These are phyloP conservation scores for Kluyveromyces sp. DNA, from an alignment of 1,139 yeast species.

Conservation along the genomic window DNA sequence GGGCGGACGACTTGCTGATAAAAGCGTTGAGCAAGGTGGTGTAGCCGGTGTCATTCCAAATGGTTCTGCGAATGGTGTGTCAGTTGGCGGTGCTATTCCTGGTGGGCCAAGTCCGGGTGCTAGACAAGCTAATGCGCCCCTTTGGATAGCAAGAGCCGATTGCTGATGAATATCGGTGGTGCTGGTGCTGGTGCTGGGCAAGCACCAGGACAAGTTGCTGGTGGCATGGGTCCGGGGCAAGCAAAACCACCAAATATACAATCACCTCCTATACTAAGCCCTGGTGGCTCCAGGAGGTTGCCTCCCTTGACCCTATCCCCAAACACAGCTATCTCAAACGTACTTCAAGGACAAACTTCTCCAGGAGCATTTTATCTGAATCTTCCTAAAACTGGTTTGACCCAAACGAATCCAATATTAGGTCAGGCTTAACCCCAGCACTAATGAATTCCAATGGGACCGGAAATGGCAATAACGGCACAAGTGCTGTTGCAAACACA, in stretches of 20 bases:
- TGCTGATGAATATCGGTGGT: background rate
- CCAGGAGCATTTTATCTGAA: slow-evolving; percentile 22
- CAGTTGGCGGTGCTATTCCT: slow-evolving; percentile 10
- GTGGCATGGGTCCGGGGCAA: slow-evolving; percentile 10
- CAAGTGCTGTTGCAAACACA: too few relatives aligned
- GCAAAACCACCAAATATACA: slow-evolving; percentile 16
- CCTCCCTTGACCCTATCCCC: slow-evolving; percentile 44
- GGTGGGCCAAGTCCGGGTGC: slow-evolving; percentile 1
- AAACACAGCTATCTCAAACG: slow-evolving; percentile 10
- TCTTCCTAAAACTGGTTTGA: slow-evolving; percentile 48
- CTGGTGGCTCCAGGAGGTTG: slow-evolving; percentile 49
- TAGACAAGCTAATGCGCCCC: background rate
- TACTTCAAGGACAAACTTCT: slow-evolving; percentile 12
- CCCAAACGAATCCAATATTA: slow-evolving; percentile 58
- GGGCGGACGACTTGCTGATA: slow-evolving; percentile 1
- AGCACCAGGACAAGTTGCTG: background rate
- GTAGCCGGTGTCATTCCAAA: slow-evolving; percentile 25
- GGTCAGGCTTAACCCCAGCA: slow-evolving; percentile 59
- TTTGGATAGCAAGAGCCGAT: background rate
- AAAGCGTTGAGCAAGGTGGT: background rate
- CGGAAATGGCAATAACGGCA: background rate
- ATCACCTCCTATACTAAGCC: slow-evolving; percentile 52
- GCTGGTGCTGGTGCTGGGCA: background rate
- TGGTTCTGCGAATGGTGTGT: background rate
- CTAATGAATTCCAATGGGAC: slow-evolving; percentile 11